Evolutionary conservation across 306 rosid genomes (phyloP).

Genomic region (Casuarina equisetifolia): DNA sequence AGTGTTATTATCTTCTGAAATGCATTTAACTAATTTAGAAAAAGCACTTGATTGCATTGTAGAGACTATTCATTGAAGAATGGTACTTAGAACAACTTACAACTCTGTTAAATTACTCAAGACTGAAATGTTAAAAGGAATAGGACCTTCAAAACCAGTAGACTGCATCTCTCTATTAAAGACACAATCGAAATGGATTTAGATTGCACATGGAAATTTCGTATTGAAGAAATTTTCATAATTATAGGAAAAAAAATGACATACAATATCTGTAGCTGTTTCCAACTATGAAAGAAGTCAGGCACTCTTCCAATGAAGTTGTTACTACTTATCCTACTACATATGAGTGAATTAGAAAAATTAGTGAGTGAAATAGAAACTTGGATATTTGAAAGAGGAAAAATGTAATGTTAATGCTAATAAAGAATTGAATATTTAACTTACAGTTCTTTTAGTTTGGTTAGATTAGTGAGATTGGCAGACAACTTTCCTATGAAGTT

Average conservation of each 20-base stretch:
- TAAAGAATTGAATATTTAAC: not conserved
- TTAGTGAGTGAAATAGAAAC: not conserved
- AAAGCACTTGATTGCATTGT: not conserved
- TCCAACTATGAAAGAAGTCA: constrained; percentile 16
- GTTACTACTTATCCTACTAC: constrained; percentile 36
- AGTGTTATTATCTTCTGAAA: not conserved
- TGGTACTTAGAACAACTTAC: constrained; percentile 26
- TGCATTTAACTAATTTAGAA: not conserved
- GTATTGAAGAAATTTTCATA: not conserved
- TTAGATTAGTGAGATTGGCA: constrained; percentile 7
- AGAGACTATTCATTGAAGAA: not conserved
- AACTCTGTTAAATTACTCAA: constrained; percentile 19
- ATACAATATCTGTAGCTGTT: constrained; percentile 16
- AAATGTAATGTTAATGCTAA: not conserved
- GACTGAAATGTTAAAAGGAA: constrained; percentile 29
- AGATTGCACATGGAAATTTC: not conserved
- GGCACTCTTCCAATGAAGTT: constrained; percentile 42
- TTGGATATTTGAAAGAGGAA: not conserved
- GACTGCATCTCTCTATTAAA: constrained; percentile 30
- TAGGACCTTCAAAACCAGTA: constrained; percentile 36
- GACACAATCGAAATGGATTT: not conserved
- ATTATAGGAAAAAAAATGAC: not conserved
- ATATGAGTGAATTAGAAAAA: not conserved
- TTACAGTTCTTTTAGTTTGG: constrained; percentile 26
- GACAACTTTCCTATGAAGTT: constrained; percentile 34